These are phyloP conservation scores for Pyrus pyrifolia DNA, from an alignment of 306 rosid species.

Conservation along the genomic window DNA sequence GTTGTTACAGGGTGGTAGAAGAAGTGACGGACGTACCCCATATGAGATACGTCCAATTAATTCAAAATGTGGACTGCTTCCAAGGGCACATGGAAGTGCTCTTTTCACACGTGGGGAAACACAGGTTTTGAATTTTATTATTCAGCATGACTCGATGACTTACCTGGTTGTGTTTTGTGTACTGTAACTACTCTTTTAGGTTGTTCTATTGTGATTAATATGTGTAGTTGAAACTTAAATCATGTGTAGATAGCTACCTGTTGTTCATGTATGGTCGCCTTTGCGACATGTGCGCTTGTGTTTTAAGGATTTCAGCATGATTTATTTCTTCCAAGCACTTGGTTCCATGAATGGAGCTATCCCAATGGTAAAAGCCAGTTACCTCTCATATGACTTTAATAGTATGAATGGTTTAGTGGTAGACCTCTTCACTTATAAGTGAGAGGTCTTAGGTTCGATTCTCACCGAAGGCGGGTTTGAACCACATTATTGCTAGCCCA, in stretches of 20 bases:
- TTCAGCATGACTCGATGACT: not conserved
- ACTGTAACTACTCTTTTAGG: not conserved
- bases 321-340: not conserved
- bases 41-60: constrained; percentile 72
- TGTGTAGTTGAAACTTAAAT: not conserved
- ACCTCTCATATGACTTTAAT: not conserved
- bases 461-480: no score
- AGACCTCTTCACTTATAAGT: no score
- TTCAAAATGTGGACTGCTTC: constrained; percentile 81
- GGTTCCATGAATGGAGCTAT: not conserved
- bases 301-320: not conserved
- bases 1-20: constrained; percentile 67
- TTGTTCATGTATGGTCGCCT: not conserved
- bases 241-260: not conserved
- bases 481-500: no score
- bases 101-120: constrained; percentile 98
- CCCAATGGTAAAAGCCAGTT: not conserved
- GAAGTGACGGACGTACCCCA: constrained; percentile 88
- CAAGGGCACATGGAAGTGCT: constrained; percentile 98
- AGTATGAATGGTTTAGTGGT: not conserved
- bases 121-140: constrained; percentile 45
- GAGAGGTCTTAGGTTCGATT: no score
- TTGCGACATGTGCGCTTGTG: not conserved
- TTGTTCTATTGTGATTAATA: not conserved
- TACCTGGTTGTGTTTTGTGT: constrained; percentile 9